Evolutionary conservation across 495 filamentous ascomycete genomes (phyloP).

Genomic region (Talaromyces liani): DNA sequence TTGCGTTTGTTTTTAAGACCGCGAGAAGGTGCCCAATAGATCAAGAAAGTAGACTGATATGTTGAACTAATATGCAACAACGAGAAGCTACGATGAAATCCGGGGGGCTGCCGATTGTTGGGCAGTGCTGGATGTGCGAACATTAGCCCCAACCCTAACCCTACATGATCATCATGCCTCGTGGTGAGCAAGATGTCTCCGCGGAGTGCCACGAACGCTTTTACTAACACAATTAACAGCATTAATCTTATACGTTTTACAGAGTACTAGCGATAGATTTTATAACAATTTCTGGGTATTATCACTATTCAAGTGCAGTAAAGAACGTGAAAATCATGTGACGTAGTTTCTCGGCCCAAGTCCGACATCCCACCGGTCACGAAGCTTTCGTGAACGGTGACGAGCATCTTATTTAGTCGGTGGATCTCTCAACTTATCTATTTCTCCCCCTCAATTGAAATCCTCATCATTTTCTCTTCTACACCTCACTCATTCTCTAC

Average conservation of each 20-base stretch:
- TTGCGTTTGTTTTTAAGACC: too few relatives aligned
- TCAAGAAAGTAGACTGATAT: too few relatives aligned
- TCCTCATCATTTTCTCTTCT: neutral
- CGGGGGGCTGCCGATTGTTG: too few relatives aligned
- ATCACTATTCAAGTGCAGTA: neutral
- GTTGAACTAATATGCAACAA: too few relatives aligned
- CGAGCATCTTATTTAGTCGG: neutral
- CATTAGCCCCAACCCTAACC: too few relatives aligned
- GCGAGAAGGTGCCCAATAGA: too few relatives aligned
- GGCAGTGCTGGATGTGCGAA: too few relatives aligned
- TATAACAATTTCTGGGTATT: neutral
- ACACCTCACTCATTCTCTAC: neutral
- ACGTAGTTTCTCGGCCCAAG: neutral
- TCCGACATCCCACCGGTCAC: neutral
- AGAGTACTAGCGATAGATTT: neutral
- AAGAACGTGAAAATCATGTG: neutral
- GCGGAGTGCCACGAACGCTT: too few relatives aligned
- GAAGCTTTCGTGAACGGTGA: neutral
- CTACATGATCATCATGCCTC: too few relatives aligned
- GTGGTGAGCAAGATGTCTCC: too few relatives aligned
- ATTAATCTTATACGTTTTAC: neutral
- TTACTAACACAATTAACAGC: too few relatives aligned
- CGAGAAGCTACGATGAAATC: too few relatives aligned
- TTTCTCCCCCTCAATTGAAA: neutral
- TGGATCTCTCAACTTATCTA: neutral